phyloP scores from a whole-genome alignment of 768 basidiomycete species.

The Kwoniella shandongensis region DNA sequence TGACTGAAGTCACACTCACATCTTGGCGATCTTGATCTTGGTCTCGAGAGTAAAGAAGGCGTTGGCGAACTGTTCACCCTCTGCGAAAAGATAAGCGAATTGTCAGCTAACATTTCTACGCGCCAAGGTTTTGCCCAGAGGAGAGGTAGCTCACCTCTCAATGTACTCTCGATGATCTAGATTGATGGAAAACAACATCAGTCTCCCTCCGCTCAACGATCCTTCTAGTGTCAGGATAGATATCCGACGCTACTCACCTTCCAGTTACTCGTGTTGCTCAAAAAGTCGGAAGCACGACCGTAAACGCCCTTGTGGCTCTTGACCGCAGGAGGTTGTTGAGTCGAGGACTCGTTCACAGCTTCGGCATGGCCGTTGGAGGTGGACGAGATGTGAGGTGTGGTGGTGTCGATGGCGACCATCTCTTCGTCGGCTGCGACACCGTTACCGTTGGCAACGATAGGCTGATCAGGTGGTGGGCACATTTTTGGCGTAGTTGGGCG shows the following conservation, averaged over 20 bases:
- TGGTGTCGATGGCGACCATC: constrained; percentile 71
- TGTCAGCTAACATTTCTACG: too few species aligned
- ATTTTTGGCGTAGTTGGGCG: too few species aligned
- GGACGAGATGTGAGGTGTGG: constrained; percentile 32
- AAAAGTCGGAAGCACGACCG: constrained; percentile 85
- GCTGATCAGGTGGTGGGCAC: constrained; percentile 40
- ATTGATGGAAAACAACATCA: neutral
- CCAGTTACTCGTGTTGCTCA: constrained; percentile 67
- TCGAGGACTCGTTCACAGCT: constrained; percentile 8
- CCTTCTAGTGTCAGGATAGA: too few species aligned
- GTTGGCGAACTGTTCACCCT: constrained; percentile 99
- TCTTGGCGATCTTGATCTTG: constrained; percentile 98
- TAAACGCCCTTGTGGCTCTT: constrained; percentile 66
- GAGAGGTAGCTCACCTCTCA: constrained; percentile 77
- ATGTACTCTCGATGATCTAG: constrained; percentile 88
- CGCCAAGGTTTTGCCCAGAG: too few species aligned
- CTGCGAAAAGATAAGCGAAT: constrained; percentile 57
- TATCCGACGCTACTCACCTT: constrained; percentile 34
- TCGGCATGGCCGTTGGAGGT: constrained; percentile 43
- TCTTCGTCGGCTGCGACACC: constrained; percentile 53
- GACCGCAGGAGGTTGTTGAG: constrained; percentile 33
- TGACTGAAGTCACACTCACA: too few species aligned
- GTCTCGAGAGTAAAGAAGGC: constrained; percentile 99
- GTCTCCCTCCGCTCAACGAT: neutral
- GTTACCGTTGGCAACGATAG: constrained; percentile 21